These are phyloP conservation scores for Populus trichocarpa DNA, from an alignment of 441 rosid genomes.

Conservation along the genomic window DNA sequence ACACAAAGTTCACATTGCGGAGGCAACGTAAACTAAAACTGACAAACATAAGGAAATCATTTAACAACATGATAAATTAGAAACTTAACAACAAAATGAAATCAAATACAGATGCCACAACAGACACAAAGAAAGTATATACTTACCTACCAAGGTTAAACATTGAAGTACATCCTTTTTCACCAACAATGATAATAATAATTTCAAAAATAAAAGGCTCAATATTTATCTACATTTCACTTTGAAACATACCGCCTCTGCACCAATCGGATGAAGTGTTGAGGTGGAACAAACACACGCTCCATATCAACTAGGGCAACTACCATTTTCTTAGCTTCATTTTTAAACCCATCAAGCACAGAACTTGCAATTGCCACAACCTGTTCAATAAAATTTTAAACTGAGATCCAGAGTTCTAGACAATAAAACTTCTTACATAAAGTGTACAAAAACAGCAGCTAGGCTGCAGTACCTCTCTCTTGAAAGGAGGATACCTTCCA, in stretches of 20 bases:
- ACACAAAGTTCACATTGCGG: no score
- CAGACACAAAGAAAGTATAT: not conserved
- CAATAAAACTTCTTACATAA: not conserved
- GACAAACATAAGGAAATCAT: not conserved
- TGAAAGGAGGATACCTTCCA: conserved; percentile 95
- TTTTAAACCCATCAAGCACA: conserved; percentile 85
- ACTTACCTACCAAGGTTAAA: not conserved
- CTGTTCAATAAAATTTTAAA: conserved; percentile 29
- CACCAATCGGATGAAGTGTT: conserved; percentile 92
- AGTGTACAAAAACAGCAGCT: conserved; percentile 13
- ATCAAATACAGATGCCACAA: not conserved
- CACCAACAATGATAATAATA: not conserved
- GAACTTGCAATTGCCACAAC: conserved; percentile 82
- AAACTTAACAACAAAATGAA: not conserved
- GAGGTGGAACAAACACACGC: conserved; percentile 98
- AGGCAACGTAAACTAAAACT: not conserved
- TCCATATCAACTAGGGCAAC: conserved; percentile 98
- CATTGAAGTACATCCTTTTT: not conserved
- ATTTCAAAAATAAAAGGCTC: not conserved
- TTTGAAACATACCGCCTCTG: conserved; percentile 67
- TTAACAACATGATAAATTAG: not conserved
- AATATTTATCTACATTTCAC: not conserved
- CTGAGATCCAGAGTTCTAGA: conserved; percentile 12
- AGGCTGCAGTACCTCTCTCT: conserved; percentile 65
- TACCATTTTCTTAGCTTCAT: conserved; percentile 89